Base-by-base conservation (phyloP, 2,329 filamentous ascomycete genomes). In the Epichloe brachyelytri region DNA sequence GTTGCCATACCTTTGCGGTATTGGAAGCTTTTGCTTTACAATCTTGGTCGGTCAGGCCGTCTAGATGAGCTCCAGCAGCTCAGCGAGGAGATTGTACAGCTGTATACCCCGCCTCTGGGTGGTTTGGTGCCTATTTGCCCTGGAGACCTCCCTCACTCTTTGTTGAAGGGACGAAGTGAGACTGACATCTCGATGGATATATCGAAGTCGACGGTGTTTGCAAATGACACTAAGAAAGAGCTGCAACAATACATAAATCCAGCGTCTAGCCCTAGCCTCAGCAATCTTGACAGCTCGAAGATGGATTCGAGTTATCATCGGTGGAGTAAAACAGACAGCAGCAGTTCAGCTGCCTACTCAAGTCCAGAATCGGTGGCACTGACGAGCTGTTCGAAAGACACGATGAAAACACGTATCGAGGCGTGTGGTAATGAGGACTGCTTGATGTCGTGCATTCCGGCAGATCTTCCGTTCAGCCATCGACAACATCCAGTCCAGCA, bases 31-130 rank as follows among this genome's bases (percentile, higher is more conserved):
- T 55, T 78, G 0, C 55, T 79, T 11, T 67, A 67, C 40, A 66
- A 65, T 40, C 65, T 78, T 3, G 69, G 72, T 2, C 68, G 70
- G 2, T 60, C 66, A n/a, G 65, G 68, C 11, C 69, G 67, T 14
- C 60, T 77, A 11, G 60, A 67, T 2, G 71, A 75, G n/a, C 58
- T 78, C 3, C 69, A 74, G 48, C 65, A 65, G 38, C 53, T 77
- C 2, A 67, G 67, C 12, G 55, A 72, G 14, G 68, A 74, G 44
- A 58, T 78, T 46, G 62, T 73, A 10, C 59, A 69, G 17, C 53
- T 70, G 40, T 71, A 73, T 55, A 56, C 57, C 22, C 58, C 58
- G 51, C 58, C 53, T n/a, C 43, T 57, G 5, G 53, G 58, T 39
- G 62, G 60, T 50, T 59, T 72, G 38, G 62, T 76, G 36, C 70